phyloP scores from a whole-genome alignment of 2,329 filamentous ascomycete species.

The Lecanicillium sp. region DNA sequence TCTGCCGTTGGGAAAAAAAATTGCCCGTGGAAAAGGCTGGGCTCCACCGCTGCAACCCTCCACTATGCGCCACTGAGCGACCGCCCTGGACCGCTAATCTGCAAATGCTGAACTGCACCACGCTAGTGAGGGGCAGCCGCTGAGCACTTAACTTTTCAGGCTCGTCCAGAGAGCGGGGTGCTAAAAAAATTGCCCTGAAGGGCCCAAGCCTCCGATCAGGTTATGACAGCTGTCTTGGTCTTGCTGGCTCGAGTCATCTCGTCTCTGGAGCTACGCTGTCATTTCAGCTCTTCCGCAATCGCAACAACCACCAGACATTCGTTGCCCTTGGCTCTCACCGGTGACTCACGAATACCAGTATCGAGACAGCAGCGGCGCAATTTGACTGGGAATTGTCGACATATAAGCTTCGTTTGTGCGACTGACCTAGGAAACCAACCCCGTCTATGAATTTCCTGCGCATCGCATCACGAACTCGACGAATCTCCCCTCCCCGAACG shows the following conservation, averaged over 20 bases:
- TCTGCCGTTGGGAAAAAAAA: slow-evolving; percentile 3
- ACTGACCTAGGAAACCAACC: not conserved
- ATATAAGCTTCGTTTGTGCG: slow-evolving; percentile 3
- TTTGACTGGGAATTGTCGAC: not conserved
- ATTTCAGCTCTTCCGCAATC: not conserved
- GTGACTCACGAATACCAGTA: slow-evolving; percentile 14
- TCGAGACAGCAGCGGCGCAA: too few relatives aligned
- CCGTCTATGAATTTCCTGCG: slow-evolving; percentile 29
- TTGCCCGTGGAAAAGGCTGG: not conserved
- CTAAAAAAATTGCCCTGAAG: slow-evolving; percentile 9
- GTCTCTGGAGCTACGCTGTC: slow-evolving; percentile 7
- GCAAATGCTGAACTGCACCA: not conserved
- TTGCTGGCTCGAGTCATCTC: too few relatives aligned
- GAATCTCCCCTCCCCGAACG: slow-evolving; percentile 24
- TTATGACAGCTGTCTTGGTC: slow-evolving; percentile 9
- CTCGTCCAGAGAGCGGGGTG: slow-evolving; percentile 10
- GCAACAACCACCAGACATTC: not conserved
- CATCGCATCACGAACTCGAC: slow-evolving; percentile 23
- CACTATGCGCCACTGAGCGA: not conserved
- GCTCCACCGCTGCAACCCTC: slow-evolving; percentile 6
- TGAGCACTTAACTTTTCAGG: too few relatives aligned
- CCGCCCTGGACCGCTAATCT: not conserved
- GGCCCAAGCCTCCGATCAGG: slow-evolving; percentile 2
- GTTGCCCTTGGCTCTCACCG: slow-evolving; percentile 3
- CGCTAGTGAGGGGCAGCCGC: slow-evolving; percentile 7